Conservation (phyloP, 108 stramenopile species). For the Parmales sp. region DNA sequence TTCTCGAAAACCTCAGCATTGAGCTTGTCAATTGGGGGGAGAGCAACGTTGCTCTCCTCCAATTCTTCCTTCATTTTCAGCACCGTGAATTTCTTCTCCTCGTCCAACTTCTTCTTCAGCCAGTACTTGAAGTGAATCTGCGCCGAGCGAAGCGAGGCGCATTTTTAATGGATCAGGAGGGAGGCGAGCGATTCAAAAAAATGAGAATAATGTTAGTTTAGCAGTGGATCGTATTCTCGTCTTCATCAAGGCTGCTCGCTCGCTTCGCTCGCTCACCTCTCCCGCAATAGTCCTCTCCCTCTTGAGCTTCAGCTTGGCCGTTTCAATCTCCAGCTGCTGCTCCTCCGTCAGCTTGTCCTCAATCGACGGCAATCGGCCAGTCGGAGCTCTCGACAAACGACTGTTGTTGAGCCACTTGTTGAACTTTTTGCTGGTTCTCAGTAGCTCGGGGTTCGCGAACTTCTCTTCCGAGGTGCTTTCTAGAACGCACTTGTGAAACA, state of each 20-base stretch:
- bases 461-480: too few species aligned
- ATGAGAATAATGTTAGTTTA: too few species aligned
- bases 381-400: not conserved
- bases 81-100: not conserved
- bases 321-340: not conserved
- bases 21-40: not conserved
- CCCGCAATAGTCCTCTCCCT: not conserved
- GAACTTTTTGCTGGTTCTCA: too few species aligned
- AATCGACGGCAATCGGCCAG: not conserved
- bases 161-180: too few species aligned
- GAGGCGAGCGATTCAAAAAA: too few species aligned
- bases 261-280: too few species aligned
- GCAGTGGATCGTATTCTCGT: too few species aligned
- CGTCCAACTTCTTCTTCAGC: not conserved
- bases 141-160: too few species aligned
- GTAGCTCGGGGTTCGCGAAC: too few species aligned
- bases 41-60: not conserved
- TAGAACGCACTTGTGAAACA: not conserved
- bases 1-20: not conserved
- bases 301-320: constrained; percentile 7
- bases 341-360: not conserved
- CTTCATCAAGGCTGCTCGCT: too few species aligned
- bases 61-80: not conserved
- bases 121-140: constrained; percentile 11
- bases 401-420: not conserved